A percentile compares a stretch with the other conserved stretches of the same genome.
Conservation (phyloP, 371 early-diverging fungal genomes). For the Syncephalastrum monosporum region DNA sequence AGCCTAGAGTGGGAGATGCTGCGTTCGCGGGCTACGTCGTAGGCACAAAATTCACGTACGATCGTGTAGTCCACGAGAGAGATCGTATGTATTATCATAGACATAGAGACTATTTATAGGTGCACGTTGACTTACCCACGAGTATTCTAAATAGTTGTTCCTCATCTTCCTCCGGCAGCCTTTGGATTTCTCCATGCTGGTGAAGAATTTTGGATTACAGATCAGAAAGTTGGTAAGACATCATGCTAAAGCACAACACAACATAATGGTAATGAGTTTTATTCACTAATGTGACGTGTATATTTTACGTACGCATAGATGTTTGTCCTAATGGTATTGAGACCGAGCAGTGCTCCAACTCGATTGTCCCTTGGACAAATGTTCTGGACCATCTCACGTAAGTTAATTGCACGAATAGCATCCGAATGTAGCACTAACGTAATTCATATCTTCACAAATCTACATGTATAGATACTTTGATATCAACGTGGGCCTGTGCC, state of each 20-base stretch:
- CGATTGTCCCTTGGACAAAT: slow-evolving; percentile 10
- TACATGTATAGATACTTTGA: slow-evolving; percentile 5
- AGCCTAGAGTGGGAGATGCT: slow-evolving; percentile 20
- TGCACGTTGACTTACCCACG: background rate
- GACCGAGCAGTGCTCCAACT: slow-evolving; percentile 7
- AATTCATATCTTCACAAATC: too few relatives aligned
- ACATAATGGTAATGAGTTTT: too few relatives aligned
- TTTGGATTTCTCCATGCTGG: slow-evolving; percentile 22
- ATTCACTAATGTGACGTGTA: too few relatives aligned
- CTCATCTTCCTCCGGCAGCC: slow-evolving; percentile 13
- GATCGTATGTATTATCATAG: slow-evolving; percentile 14
- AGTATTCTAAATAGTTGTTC: slow-evolving; percentile 6
- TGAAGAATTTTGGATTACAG: slow-evolving; percentile 19
- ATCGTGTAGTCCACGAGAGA: slow-evolving; percentile 19
- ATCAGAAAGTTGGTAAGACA: background rate
- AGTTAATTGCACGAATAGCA: too few relatives aligned
- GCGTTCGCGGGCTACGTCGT: slow-evolving; percentile 21
- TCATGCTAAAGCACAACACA: too few relatives aligned
- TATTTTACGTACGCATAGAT: background rate
- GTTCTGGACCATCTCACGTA: slow-evolving; percentile 9
- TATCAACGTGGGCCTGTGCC: slow-evolving; percentile 20
- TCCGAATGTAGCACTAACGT: too few relatives aligned
- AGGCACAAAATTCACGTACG: slow-evolving; percentile 12
- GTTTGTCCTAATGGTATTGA: slow-evolving; percentile 7
- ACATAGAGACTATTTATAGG: background rate